These are phyloP conservation scores for Zarea fungicola DNA, from an alignment of 2,329 filamentous ascomycete species.

Conservation along the genomic window DNA sequence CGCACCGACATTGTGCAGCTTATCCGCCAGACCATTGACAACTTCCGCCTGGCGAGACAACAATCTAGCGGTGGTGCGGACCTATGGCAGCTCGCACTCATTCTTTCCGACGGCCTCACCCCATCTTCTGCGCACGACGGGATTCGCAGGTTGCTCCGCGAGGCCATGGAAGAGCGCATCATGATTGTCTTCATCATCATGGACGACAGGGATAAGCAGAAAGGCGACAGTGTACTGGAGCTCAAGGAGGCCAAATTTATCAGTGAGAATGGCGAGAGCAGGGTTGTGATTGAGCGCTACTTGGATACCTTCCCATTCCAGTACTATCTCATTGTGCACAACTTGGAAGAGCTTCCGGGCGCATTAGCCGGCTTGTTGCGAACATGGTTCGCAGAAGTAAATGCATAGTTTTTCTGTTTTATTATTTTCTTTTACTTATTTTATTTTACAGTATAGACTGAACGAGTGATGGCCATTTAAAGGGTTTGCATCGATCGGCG, in stretches of 20 bases:
- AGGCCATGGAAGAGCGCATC: conserved; percentile 87
- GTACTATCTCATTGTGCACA: conserved; percentile 91
- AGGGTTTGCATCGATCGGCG: too few relatives aligned
- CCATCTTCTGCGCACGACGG: conserved; percentile 74
- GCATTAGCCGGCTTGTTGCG: conserved; percentile 83
- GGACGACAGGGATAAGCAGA: conserved; percentile 53
- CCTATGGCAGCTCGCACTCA: conserved; percentile 90
- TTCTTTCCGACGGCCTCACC: conserved; percentile 91
- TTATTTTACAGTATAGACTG: conserved; percentile 7
- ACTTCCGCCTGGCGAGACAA: conserved; percentile 72
- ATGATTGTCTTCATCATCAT: conserved; percentile 99
- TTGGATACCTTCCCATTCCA: conserved; percentile 94
- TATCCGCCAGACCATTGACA: conserved; percentile 69
- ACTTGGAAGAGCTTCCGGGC: conserved; percentile 84
- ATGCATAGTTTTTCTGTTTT: conserved; percentile 28
- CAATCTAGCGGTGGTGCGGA: conserved; percentile 56
- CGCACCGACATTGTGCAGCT: conserved; percentile 81
- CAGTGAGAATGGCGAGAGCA: conserved; percentile 56
- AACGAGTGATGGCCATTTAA: too few relatives aligned
- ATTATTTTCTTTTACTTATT: neutral
- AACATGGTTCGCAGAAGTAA: conserved; percentile 86
- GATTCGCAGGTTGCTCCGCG: conserved; percentile 75
- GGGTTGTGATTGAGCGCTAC: conserved; percentile 81
- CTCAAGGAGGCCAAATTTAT: conserved; percentile 83
- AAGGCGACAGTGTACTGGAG: conserved; percentile 71